These are phyloP conservation scores for Pisolithus sp. DNA, from an alignment of 768 basidiomycete species.

Conservation along the genomic window DNA sequence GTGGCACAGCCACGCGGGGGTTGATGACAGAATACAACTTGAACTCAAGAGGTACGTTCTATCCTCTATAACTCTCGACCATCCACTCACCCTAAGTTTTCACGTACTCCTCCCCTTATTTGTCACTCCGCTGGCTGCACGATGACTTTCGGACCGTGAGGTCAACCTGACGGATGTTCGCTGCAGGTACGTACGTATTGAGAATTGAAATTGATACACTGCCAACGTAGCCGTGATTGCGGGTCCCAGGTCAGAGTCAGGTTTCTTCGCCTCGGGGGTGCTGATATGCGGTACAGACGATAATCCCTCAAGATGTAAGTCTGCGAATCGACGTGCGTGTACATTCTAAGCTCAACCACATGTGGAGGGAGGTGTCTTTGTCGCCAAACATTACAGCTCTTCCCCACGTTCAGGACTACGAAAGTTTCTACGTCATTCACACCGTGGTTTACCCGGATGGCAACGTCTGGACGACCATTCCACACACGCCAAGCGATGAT, in stretches of 20 bases:
- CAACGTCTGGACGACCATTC: conserved; percentile 95
- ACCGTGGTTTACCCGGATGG: conserved; percentile 87
- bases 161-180: conserved; percentile 94
- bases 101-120: background rate
- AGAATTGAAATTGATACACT: background rate
- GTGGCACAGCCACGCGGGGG: conserved; percentile 78
- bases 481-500: conserved; percentile 90
- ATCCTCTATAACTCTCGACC: no score
- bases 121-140: background rate
- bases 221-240: conserved; percentile 4
- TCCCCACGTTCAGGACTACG: background rate
- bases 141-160: conserved; percentile 27
- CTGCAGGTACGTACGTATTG: conserved; percentile 52
- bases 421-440: background rate
- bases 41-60: conserved; percentile 62
- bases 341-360: background rate
- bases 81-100: background rate
- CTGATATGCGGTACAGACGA: conserved; percentile 90
- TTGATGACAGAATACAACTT: conserved; percentile 93
- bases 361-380: conserved; percentile 89
- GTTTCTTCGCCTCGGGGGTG: conserved; percentile 96
- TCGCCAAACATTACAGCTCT: conserved; percentile 52
- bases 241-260: conserved; percentile 87
- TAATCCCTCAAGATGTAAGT: conserved; percentile 87
- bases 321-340: background rate